A percentile compares a stretch with the other conserved stretches of the same genome.
phyloP scores from a whole-genome alignment of 2,329 filamentous ascomycete genomes.

The Parafenestella ontariensis region DNA sequence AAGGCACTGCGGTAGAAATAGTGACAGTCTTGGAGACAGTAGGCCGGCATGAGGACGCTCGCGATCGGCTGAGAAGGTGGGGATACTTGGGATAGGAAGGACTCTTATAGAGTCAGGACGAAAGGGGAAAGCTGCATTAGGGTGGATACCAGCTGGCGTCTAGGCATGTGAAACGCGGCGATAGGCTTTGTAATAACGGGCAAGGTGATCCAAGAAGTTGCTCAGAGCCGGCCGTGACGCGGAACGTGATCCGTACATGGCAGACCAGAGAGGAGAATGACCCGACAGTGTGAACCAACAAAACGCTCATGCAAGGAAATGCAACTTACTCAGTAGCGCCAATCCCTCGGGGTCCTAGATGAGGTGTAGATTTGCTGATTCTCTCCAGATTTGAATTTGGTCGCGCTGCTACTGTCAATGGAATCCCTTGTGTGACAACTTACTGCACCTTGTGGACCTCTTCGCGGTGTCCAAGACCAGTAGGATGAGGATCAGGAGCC shows the following conservation, averaged over 20 bases:
- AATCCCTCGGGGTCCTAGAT: conserved; percentile 20
- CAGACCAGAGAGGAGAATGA: conserved; percentile 36
- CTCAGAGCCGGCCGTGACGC: conserved; percentile 38
- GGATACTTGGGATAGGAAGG: conserved; percentile 18
- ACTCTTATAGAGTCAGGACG: conserved; percentile 45
- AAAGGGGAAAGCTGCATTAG: conserved; percentile 38
- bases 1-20: conserved; percentile 92
- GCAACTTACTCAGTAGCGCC: conserved; percentile 43
- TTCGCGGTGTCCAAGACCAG: conserved; percentile 12
- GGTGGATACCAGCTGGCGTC: conserved; percentile 25
- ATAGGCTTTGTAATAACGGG: conserved; percentile 37
- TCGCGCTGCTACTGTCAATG: conserved; percentile 36
- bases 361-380: conserved; percentile 16
- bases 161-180: conserved; percentile 46
- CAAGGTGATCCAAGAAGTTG: conserved; percentile 30
- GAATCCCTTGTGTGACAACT: conserved; percentile 24
- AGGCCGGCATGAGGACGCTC: conserved; percentile 70
- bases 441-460: conserved; percentile 27
- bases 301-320: conserved; percentile 26
- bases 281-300: conserved; percentile 25
- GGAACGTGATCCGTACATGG: conserved; percentile 41
- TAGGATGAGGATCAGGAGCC: conserved; percentile 27
- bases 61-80: conserved; percentile 21
- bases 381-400: conserved; percentile 7
- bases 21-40: conserved; percentile 85